Conservation (phyloP, 108 stramenopile species). For the Cyclotella distinguenda region DNA sequence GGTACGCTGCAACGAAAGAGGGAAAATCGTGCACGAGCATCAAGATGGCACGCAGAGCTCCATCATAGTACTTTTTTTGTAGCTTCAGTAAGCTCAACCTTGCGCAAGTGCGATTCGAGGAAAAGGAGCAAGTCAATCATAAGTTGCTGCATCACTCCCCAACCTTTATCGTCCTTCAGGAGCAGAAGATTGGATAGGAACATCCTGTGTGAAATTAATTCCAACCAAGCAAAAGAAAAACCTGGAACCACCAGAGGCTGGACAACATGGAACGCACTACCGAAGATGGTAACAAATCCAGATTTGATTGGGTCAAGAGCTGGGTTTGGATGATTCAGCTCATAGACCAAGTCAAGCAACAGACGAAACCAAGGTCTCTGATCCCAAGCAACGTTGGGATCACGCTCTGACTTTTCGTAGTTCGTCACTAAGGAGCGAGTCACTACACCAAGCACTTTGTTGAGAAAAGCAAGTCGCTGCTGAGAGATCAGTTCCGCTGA, state of each 20-base stretch:
- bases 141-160: conserved; percentile 94
- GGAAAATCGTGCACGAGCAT: conserved; percentile 99
- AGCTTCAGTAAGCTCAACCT: conserved; percentile 78
- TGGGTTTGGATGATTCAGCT: conserved; percentile 87
- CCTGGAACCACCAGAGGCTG: conserved; percentile 93
- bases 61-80: conserved; percentile 95
- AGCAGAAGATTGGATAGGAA: conserved; percentile 95
- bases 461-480: conserved; percentile 81
- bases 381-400: conserved; percentile 65
- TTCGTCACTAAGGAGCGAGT: conserved; percentile 82
- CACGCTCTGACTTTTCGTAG: conserved; percentile 57
- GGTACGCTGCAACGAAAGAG: conserved; percentile 94
- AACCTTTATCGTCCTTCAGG: conserved; percentile 88
- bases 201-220: conserved; percentile 94
- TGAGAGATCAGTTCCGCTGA: conserved; percentile 57
- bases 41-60: conserved; percentile 93
- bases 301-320: conserved; percentile 67
- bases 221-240: conserved; percentile 98
- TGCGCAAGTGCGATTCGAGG: conserved; percentile 90
- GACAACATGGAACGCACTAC: conserved; percentile 89
- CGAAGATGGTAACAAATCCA: conserved; percentile 88
- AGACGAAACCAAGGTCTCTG: conserved; percentile 98
- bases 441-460: conserved; percentile 87
- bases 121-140: conserved; percentile 92
- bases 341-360: conserved; percentile 90